These are phyloP conservation scores for Dendrocalamus latiflorus DNA, from an alignment of 202 grass and related monocot species.

Conservation along the genomic window DNA sequence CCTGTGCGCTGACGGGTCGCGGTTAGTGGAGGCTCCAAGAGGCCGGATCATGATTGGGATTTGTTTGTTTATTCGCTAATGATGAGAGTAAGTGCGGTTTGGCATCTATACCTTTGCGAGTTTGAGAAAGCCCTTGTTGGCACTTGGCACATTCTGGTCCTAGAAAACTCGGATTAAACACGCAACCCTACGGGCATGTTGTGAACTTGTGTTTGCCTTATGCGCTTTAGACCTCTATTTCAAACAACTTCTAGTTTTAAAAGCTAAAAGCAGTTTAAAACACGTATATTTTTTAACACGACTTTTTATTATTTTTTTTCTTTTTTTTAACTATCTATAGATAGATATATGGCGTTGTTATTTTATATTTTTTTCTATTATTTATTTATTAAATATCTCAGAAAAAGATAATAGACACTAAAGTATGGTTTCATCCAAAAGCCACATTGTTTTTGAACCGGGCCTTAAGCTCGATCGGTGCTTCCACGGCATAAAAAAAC, in stretches of 20 bases:
- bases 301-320: too few species aligned
- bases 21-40: constrained; percentile 62
- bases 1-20: not conserved
- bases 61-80: constrained; percentile 28
- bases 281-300: too few species aligned
- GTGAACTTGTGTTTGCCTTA: not conserved
- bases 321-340: too few species aligned
- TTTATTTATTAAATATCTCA: too few species aligned
- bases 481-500: not conserved
- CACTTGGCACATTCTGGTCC: constrained; percentile 1
- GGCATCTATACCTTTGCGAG: constrained; percentile 5
- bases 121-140: constrained; percentile 13
- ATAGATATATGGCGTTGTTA: too few species aligned
- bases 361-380: too few species aligned
- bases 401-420: too few species aligned
- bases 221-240: not conserved
- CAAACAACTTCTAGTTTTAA: too few species aligned
- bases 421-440: too few species aligned
- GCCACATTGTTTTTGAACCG: too few species aligned
- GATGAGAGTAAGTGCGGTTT: constrained; percentile 53
- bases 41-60: constrained; percentile 9
- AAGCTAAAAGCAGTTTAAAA: too few species aligned
- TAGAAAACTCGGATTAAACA: constrained; percentile 20
- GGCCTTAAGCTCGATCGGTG: not conserved
- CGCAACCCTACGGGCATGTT: not conserved